phyloP scores from a whole-genome alignment of 306 rosid genomes.

The Neltuma alba region DNA sequence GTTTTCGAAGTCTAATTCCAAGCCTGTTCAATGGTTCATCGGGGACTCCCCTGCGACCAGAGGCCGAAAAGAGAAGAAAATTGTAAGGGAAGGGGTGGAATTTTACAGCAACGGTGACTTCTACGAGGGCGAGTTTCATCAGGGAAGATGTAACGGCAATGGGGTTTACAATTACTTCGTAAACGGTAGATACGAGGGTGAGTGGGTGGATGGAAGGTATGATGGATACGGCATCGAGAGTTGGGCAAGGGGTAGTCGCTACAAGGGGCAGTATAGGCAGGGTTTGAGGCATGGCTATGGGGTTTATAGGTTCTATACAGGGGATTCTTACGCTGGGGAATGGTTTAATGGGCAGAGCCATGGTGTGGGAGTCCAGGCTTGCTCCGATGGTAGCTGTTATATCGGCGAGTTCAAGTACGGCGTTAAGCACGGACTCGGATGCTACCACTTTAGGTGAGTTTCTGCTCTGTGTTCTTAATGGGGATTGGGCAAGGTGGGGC shows the following conservation, averaged over 20 bases:
- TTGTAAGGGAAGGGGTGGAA: slow-evolving; percentile 85
- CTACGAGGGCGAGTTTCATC: slow-evolving; percentile 94
- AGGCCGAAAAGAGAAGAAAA: slow-evolving; percentile 37
- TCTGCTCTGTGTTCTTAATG: background rate
- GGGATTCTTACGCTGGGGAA: slow-evolving; percentile 90
- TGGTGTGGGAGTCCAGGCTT: slow-evolving; percentile 89
- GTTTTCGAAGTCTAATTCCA: slow-evolving; percentile 43
- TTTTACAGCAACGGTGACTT: slow-evolving; percentile 95
- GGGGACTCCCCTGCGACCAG: slow-evolving; percentile 53
- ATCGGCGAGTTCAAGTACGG: slow-evolving; percentile 87
- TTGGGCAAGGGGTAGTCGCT: slow-evolving; percentile 92
- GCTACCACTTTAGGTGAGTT: slow-evolving; percentile 90
- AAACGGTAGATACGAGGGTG: slow-evolving; percentile 90
- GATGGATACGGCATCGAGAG: slow-evolving; percentile 95
- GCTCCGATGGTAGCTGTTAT: slow-evolving; percentile 90
- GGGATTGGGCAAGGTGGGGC: background rate
- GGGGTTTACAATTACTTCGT: slow-evolving; percentile 94
- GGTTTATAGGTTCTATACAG: slow-evolving; percentile 79
- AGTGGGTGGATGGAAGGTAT: slow-evolving; percentile 91
- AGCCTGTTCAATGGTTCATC: slow-evolving; percentile 91
- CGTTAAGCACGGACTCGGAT: slow-evolving; percentile 90
- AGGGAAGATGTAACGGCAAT: slow-evolving; percentile 81
- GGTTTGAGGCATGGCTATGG: slow-evolving; percentile 91
- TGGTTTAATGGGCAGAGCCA: slow-evolving; percentile 98
- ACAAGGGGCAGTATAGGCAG: slow-evolving; percentile 82